A percentile compares a stretch with the other conserved stretches of the same genome.
Evolutionary conservation across 768 basidiomycete genomes (phyloP).

Genomic region (Kwoniella botswanensis): DNA sequence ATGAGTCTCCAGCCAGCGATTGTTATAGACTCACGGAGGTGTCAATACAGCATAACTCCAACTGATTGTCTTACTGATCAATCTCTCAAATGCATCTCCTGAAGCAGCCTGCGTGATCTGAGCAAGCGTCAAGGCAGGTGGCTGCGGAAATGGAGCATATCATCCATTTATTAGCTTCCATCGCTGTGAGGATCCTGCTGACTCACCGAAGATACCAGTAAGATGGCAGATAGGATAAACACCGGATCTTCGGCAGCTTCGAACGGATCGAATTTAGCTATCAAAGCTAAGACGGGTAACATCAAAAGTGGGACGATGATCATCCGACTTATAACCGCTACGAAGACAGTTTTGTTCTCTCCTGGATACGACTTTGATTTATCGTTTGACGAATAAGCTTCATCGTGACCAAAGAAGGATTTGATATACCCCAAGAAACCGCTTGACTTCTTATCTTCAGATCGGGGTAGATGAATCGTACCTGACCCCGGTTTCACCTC

Average conservation of each 20-base stretch:
- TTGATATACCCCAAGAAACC: constrained; percentile 31
- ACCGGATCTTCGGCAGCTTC: constrained; percentile 60
- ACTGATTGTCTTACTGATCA: constrained; percentile 88
- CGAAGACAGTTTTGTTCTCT: constrained; percentile 80
- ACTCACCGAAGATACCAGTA: constrained; percentile 70
- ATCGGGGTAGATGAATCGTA: not conserved
- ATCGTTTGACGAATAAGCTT: not conserved
- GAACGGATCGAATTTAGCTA: constrained; percentile 62
- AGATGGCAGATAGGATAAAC: constrained; percentile 78
- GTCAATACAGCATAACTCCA: constrained; percentile 90
- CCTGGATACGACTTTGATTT: constrained; percentile 60
- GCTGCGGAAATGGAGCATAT: constrained; percentile 45
- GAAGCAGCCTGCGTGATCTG: constrained; percentile 85
- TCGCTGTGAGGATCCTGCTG: no score
- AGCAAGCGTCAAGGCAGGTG: constrained; percentile 76
- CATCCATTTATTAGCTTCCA: no score
- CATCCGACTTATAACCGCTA: constrained; percentile 86
- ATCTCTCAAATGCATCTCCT: constrained; percentile 86
- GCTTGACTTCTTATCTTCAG: not conserved
- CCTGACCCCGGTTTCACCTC: constrained; percentile 11
- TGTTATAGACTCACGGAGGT: constrained; percentile 64
- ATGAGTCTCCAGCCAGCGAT: not conserved
- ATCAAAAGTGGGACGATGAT: constrained; percentile 77
- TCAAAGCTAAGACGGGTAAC: constrained; percentile 73
- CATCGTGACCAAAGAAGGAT: constrained; percentile 23